Conservation (phyloP, 441 rosid genomes). For the Aquilaria agallochum region DNA sequence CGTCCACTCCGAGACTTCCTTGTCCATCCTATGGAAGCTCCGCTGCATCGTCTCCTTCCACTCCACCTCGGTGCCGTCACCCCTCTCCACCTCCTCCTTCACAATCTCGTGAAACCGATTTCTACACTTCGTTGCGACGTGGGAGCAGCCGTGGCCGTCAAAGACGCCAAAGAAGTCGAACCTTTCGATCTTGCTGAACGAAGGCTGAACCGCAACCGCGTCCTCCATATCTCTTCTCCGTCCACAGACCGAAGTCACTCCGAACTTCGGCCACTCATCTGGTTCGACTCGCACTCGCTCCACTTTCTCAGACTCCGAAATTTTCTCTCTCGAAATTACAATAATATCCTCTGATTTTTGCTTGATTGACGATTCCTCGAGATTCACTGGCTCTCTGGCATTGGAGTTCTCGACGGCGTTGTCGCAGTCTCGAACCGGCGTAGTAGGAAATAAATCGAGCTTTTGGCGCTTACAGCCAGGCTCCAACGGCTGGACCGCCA, state of each 20-base stretch:
- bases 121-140: conserved; percentile 69
- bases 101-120: conserved; percentile 66
- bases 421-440: conserved; percentile 11
- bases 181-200: conserved; percentile 15
- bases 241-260: conserved; percentile 78
- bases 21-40: conserved; percentile 60
- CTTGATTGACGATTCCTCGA: background rate
- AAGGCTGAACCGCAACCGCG: conserved; percentile 51
- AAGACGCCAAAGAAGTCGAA: conserved; percentile 58
- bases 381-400: background rate
- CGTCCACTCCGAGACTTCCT: conserved; percentile 39
- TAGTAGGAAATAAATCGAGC: conserved; percentile 17
- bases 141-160: conserved; percentile 95
- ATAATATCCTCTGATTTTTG: background rate
- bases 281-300: background rate
- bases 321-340: background rate
- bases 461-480: conserved; percentile 39
- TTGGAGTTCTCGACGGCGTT: conserved; percentile 16
- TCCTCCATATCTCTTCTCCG: conserved; percentile 86
- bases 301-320: conserved; percentile 3
- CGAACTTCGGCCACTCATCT: conserved; percentile 31
- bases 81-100: conserved; percentile 32
- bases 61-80: conserved; percentile 16
- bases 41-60: conserved; percentile 59
- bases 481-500: conserved; percentile 30